Evolutionary conservation across 2,329 filamentous ascomycete genomes (phyloP).

Genomic region (Aspergillus floridensis): DNA sequence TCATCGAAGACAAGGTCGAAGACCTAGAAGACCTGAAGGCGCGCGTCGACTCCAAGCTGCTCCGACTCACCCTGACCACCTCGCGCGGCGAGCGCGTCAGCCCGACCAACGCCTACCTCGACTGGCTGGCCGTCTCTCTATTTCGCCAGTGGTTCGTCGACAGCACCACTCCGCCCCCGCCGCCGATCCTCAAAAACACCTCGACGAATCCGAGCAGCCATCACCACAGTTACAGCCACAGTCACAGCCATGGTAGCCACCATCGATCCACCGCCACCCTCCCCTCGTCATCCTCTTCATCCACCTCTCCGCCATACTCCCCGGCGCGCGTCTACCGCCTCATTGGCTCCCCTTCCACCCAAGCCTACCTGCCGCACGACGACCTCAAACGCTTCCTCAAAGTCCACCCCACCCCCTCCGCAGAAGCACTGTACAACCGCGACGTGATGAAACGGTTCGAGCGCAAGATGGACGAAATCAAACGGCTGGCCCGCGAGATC

Average conservation of each 20-base stretch:
- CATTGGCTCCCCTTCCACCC: slow-evolving; percentile 62
- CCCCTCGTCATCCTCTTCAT: slow-evolving; percentile 18
- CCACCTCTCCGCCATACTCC: slow-evolving; percentile 32
- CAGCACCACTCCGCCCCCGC: slow-evolving; percentile 72
- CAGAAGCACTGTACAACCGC: slow-evolving; percentile 68
- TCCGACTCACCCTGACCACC: slow-evolving; percentile 75
- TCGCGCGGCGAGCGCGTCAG: slow-evolving; percentile 77
- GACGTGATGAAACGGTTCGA: slow-evolving; percentile 87
- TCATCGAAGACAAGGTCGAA: slow-evolving; percentile 93
- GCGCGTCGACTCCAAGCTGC: slow-evolving; percentile 76
- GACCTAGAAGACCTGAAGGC: slow-evolving; percentile 81
- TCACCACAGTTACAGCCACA: slow-evolving; percentile 9
- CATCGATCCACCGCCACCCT: slow-evolving; percentile 13
- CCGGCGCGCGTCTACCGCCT: slow-evolving; percentile 72
- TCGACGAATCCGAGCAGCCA: slow-evolving; percentile 13
- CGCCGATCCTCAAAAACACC: slow-evolving; percentile 46
- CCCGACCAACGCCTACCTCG: slow-evolving; percentile 75
- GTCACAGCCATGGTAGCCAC: slow-evolving; percentile 3
- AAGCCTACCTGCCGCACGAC: slow-evolving; percentile 73
- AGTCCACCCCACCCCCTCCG: slow-evolving; percentile 60
- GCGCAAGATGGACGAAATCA: slow-evolving; percentile 82
- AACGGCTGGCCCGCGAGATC: slow-evolving; percentile 74
- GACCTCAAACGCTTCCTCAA: slow-evolving; percentile 91
- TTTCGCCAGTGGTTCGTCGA: slow-evolving; percentile 94
- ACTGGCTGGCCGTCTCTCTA: slow-evolving; percentile 83